Evolutionary conservation across 2,329 filamentous ascomycete genomes (phyloP).

Genomic region (Penicillium sclerotiorum): DNA sequence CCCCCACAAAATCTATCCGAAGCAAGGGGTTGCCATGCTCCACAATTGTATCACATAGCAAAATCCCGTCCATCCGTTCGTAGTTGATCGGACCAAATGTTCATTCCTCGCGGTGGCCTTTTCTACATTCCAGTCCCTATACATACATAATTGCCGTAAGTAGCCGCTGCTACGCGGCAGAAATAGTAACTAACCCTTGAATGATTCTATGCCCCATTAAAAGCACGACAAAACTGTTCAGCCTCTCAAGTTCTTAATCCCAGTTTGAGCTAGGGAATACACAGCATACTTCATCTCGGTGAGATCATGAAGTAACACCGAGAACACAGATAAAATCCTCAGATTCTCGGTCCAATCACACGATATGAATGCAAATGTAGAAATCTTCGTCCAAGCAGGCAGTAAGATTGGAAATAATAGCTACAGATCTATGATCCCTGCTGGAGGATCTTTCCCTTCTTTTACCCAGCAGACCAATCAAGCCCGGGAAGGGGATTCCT

Average conservation of each 20-base stretch:
- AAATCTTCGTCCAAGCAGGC: background rate
- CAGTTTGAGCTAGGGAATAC: background rate
- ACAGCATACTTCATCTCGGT: background rate
- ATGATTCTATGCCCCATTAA: constrained; percentile 20
- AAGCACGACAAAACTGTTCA: constrained; percentile 20
- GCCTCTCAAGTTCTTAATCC: constrained; percentile 4
- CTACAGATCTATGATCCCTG: background rate
- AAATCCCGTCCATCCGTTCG: background rate
- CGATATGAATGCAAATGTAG: background rate
- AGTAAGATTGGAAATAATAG: background rate
- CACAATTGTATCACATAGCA: constrained; percentile 3
- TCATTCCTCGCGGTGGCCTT: background rate
- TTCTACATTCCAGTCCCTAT: constrained; percentile 23
- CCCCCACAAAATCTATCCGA: background rate
- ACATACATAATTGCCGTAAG: constrained; percentile 15
- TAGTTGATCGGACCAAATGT: background rate
- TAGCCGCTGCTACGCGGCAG: constrained; percentile 14
- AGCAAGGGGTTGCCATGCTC: background rate
- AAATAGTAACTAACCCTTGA: constrained; percentile 3
- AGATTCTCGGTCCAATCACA: constrained; percentile 6
- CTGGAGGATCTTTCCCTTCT: no score
- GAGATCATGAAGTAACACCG: background rate
- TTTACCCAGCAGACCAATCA: constrained; percentile 6
- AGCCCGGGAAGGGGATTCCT: background rate
- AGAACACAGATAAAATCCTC: background rate